These are phyloP conservation scores for Oryza meridionalis DNA, from an alignment of 176 grass and related monocot genomes.

Conservation along the genomic window DNA sequence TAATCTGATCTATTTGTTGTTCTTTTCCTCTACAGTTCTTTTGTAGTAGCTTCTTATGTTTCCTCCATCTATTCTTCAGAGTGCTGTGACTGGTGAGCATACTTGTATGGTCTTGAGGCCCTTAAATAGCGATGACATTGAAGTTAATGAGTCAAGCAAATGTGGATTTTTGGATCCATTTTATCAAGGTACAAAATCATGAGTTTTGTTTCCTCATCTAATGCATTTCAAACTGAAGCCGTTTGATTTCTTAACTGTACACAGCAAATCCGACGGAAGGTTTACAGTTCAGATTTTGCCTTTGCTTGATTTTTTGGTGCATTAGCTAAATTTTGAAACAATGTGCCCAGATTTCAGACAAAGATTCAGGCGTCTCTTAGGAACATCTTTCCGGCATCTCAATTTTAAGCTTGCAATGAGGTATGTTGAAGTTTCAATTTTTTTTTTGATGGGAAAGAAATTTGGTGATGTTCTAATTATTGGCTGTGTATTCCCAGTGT, in stretches of 20 bases:
- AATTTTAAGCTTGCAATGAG: conserved; percentile 88
- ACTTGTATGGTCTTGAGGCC: conserved; percentile 92
- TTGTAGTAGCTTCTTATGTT: conserved; percentile 20
- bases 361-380: conserved; percentile 78
- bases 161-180: conserved; percentile 87
- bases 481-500: conserved; percentile 58
- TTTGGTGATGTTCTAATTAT: conserved; percentile 38
- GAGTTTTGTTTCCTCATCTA: conserved; percentile 1
- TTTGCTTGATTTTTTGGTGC: conserved; percentile 15
- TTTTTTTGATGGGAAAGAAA: neutral
- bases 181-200: conserved; percentile 64
- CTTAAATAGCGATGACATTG: conserved; percentile 71
- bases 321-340: conserved; percentile 34
- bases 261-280: conserved; percentile 8
- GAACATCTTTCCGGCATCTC: conserved; percentile 74
- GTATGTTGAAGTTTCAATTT: conserved; percentile 48
- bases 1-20: conserved; percentile 36
- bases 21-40: conserved; percentile 31
- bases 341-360: conserved; percentile 80
- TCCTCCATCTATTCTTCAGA: conserved; percentile 55
- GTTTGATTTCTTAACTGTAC: conserved; percentile 18
- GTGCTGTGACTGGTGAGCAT: conserved; percentile 95
- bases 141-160: conserved; percentile 55
- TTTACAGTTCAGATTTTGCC: neutral
- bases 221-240: neutral